These are phyloP conservation scores for Basidiobolus meristosporus DNA, from an alignment of 371 early-diverging fungal genomes.

Conservation along the genomic window DNA sequence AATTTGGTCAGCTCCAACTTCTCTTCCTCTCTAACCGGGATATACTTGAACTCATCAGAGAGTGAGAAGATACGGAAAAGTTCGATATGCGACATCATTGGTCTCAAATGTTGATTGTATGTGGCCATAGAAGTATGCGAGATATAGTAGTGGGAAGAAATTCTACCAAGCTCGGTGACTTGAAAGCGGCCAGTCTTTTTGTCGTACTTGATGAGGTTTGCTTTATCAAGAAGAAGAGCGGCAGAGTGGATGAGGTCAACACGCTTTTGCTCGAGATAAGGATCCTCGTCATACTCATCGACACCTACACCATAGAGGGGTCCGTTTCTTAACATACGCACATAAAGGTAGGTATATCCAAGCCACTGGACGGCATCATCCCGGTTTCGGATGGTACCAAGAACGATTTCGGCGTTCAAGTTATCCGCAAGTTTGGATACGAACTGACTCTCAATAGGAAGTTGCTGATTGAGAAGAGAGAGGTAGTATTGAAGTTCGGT, in stretches of 20 bases:
- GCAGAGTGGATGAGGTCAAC: slow-evolving; percentile 82
- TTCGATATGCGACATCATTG: slow-evolving; percentile 82
- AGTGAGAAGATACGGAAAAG: slow-evolving; percentile 78
- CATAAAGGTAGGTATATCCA: slow-evolving; percentile 90
- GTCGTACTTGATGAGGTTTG: slow-evolving; percentile 83
- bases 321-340: slow-evolving; percentile 87
- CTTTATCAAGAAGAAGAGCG: slow-evolving; percentile 64
- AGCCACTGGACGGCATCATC: slow-evolving; percentile 95
- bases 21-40: slow-evolving; percentile 93
- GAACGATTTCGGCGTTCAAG: slow-evolving; percentile 94
- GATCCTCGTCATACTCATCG: slow-evolving; percentile 63
- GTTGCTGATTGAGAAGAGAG: slow-evolving; percentile 79
- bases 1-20: slow-evolving; percentile 80
- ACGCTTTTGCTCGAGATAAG: slow-evolving; percentile 67
- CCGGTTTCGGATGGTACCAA: slow-evolving; percentile 76
- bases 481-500: slow-evolving; percentile 87
- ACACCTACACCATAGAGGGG: slow-evolving; percentile 53
- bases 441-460: slow-evolving; percentile 96
- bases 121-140: slow-evolving; percentile 75
- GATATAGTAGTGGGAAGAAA: slow-evolving; percentile 92
- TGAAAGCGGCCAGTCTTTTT: slow-evolving; percentile 72
- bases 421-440: slow-evolving; percentile 75
- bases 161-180: slow-evolving; percentile 84
- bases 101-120: slow-evolving; percentile 83
- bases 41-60: slow-evolving; percentile 84